These are phyloP conservation scores for Didymella arachidicola DNA, from an alignment of 2,329 filamentous ascomycete genomes.

Conservation along the genomic window DNA sequence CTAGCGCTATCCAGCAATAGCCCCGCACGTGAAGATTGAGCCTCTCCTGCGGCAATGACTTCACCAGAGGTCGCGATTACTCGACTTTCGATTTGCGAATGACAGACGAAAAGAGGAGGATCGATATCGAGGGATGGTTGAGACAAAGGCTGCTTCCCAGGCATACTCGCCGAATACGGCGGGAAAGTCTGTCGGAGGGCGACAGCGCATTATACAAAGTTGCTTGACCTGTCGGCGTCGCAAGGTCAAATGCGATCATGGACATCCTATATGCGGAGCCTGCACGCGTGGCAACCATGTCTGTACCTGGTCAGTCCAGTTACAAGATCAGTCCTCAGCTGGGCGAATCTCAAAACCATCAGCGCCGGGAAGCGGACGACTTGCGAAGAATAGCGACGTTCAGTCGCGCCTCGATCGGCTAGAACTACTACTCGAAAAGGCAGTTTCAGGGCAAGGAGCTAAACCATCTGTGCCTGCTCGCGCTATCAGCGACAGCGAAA, in stretches of 20 bases:
- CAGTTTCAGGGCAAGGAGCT: slow-evolving; percentile 35
- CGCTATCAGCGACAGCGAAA: slow-evolving; percentile 31
- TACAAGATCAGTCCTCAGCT: slow-evolving; percentile 28
- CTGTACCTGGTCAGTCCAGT: slow-evolving; percentile 47
- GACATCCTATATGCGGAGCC: slow-evolving; percentile 49
- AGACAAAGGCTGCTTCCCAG: slow-evolving; percentile 31
- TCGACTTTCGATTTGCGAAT: slow-evolving; percentile 8
- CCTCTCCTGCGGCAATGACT: slow-evolving; percentile 13
- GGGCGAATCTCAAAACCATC: slow-evolving; percentile 41
- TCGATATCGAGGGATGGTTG: slow-evolving; percentile 33
- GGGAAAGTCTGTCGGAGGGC: slow-evolving; percentile 40
- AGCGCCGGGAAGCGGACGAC: slow-evolving; percentile 25
- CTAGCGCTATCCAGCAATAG: slow-evolving; percentile 11
- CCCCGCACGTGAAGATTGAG: slow-evolving; percentile 23
- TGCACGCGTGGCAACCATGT: slow-evolving; percentile 49
- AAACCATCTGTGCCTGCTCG: slow-evolving; percentile 26
- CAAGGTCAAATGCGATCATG: slow-evolving; percentile 52
- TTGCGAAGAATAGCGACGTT: slow-evolving; percentile 42
- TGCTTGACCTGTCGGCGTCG: slow-evolving; percentile 50
- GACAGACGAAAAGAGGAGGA: slow-evolving; percentile 20
- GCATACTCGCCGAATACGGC: slow-evolving; percentile 36
- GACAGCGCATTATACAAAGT: slow-evolving; percentile 50
- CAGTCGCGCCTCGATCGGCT: slow-evolving; percentile 49
- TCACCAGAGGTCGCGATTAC: slow-evolving; percentile 8
- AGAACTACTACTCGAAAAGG: slow-evolving; percentile 47